Conservation (phyloP, 164 flowering plant species). For the Piper longum region DNA sequence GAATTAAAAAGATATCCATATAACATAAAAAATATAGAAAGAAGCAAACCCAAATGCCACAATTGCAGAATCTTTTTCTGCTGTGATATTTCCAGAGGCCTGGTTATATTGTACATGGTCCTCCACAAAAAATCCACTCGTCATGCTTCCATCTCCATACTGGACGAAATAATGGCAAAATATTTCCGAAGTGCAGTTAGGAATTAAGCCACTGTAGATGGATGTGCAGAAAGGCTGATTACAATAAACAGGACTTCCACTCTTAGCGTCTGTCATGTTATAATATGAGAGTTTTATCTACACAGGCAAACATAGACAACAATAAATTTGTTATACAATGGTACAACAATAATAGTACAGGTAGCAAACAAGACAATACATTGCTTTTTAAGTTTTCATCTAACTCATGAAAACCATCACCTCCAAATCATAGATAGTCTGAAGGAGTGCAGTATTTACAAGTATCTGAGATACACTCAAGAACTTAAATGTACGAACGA, state of each 20-base stretch:
- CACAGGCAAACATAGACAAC: not conserved
- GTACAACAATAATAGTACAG: not conserved
- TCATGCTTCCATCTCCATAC: slow-evolving; percentile 95
- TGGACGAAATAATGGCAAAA: slow-evolving; percentile 45
- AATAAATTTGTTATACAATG: not conserved
- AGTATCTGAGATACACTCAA: no score
- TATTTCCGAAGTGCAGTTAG: slow-evolving; percentile 35
- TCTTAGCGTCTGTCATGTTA: slow-evolving; percentile 39
- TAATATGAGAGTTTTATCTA: slow-evolving; percentile 74
- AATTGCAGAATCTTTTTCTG: slow-evolving; percentile 37
- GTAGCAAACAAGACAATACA: no score
- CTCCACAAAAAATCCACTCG: slow-evolving; percentile 70
- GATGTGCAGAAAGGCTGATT: slow-evolving; percentile 39
- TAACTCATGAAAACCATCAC: not conserved
- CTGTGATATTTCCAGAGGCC: slow-evolving; percentile 49
- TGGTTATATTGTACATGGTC: slow-evolving; percentile 37
- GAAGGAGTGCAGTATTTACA: no score
- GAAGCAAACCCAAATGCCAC: slow-evolving; percentile 69
- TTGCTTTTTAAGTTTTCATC: no score
- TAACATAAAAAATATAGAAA: not conserved
- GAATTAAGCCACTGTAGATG: slow-evolving; percentile 3
- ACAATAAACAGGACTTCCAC: slow-evolving; percentile 53
- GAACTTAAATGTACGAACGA: not conserved
- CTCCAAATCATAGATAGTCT: not conserved
- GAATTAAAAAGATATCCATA: not conserved